A percentile compares a stretch with the other conserved stretches of the same genome.
phyloP scores from a whole-genome alignment of 352 stramenopile genomes.

The Phytophthora tubulina region DNA sequence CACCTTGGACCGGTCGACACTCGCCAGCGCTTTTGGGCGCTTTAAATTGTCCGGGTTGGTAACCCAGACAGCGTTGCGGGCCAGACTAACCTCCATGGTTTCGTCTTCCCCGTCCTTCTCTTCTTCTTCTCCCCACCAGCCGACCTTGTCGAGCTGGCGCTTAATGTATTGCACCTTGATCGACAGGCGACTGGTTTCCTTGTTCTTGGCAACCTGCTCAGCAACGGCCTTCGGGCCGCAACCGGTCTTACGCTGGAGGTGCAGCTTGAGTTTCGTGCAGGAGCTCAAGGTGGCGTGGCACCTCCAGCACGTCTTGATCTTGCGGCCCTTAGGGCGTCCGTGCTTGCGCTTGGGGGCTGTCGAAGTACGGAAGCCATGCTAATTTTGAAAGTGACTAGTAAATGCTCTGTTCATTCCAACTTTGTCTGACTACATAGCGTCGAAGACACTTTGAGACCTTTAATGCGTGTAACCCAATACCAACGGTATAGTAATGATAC shows the following conservation, averaged over 20 bases:
- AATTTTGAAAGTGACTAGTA: not conserved
- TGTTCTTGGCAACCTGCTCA: not conserved
- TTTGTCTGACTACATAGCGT: not conserved
- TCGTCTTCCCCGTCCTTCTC: not conserved
- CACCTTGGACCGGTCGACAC: not conserved
- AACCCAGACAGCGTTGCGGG: not conserved
- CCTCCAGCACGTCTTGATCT: conserved; percentile 1
- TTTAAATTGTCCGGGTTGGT: not conserved
- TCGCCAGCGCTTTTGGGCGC: not conserved
- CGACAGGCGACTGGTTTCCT: conserved; percentile 1
- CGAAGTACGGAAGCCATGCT: not conserved
- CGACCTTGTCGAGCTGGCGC: conserved; percentile 12
- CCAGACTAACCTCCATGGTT: not conserved
- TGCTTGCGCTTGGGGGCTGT: not conserved
- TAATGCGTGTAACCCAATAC: not conserved
- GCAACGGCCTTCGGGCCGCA: not conserved
- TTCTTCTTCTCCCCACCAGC: not conserved
- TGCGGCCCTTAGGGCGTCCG: not conserved
- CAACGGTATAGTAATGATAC: not conserved
- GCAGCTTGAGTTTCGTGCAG: not conserved
- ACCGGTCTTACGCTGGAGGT: not conserved
- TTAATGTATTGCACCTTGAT: conserved; percentile 5
- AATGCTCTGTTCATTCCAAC: no score
- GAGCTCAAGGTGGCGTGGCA: conserved; percentile 4
- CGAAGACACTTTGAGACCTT: no score